phyloP scores from a whole-genome alignment of 148 eudicot genomes.

The Gaultheria prostrata region DNA sequence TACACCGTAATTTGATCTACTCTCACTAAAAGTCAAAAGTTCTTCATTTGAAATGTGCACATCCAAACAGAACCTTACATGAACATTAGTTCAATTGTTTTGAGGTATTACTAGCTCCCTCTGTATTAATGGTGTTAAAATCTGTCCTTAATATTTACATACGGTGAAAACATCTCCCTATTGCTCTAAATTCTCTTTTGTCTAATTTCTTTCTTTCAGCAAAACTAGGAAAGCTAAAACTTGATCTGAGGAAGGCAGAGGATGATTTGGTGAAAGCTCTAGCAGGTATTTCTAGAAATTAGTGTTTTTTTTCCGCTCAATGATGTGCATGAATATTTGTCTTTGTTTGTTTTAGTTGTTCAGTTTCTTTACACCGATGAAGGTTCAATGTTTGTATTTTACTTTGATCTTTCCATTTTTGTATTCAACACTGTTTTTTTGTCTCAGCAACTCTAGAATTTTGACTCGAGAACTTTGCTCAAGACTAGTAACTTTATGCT shows the following conservation, averaged over 20 bases:
- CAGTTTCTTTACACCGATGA: not conserved
- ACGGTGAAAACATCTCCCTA: not conserved
- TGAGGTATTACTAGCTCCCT: not conserved
- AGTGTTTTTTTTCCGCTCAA: not conserved
- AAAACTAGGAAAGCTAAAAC: constrained; percentile 64
- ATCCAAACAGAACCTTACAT: too few relatives aligned
- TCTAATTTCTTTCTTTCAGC: constrained; percentile 28
- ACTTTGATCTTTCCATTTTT: not conserved
- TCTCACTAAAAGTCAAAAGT: not conserved
- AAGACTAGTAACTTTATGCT: not conserved
- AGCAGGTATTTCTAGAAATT: constrained; percentile 49
- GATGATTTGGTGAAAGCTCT: constrained; percentile 73
- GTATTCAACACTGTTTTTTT: not conserved
- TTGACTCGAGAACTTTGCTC: constrained; percentile 1
- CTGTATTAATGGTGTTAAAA: not conserved
- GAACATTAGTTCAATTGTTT: not conserved
- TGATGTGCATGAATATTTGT: not conserved
- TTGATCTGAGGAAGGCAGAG: constrained; percentile 64
- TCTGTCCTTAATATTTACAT: not conserved
- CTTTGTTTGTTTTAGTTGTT: not conserved
- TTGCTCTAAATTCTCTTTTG: not conserved
- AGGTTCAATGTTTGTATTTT: not conserved
- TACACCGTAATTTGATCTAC: not conserved
- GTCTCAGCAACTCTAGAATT: not conserved
- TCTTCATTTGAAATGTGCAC: too few relatives aligned